These are phyloP conservation scores for Anisodus acutangulus DNA, from an alignment of 257 asterid species.

Conservation along the genomic window DNA sequence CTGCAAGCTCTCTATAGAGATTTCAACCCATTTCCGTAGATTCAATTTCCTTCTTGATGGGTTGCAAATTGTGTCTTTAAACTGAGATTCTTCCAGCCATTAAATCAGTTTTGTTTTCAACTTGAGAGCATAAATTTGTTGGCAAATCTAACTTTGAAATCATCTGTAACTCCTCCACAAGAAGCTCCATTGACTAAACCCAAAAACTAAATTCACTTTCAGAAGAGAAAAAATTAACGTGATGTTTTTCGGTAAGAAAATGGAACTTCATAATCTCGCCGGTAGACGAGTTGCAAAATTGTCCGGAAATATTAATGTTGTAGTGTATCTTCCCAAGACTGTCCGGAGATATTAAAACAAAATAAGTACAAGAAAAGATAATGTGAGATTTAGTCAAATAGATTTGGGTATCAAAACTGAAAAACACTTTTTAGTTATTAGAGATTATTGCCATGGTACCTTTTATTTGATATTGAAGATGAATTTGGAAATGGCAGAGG, in stretches of 20 bases:
- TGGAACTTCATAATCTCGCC: background rate
- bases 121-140: background rate
- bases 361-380: background rate
- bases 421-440: background rate
- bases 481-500: background rate
- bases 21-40: too few relatives aligned
- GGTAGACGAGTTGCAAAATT: background rate
- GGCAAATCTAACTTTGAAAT: background rate
- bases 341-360: background rate
- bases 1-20: too few relatives aligned
- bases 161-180: too few relatives aligned
- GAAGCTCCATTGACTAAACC: too few relatives aligned
- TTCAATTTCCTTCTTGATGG: too few relatives aligned
- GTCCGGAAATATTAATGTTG: background rate
- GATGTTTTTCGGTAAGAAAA: background rate
- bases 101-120: background rate
- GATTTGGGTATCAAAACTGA: constrained; percentile 14
- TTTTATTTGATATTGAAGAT: background rate
- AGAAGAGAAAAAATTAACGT: background rate
- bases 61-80: too few relatives aligned
- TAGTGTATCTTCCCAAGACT: background rate
- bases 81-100: background rate
- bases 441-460: background rate
- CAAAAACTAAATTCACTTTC: too few relatives aligned
- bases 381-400: too few relatives aligned